Percentiles rank a stretch among this genome's conserved stretches.
phyloP scores from a whole-genome alignment of 75 land plant genomes.

The Sequoiadendron giganteum region DNA sequence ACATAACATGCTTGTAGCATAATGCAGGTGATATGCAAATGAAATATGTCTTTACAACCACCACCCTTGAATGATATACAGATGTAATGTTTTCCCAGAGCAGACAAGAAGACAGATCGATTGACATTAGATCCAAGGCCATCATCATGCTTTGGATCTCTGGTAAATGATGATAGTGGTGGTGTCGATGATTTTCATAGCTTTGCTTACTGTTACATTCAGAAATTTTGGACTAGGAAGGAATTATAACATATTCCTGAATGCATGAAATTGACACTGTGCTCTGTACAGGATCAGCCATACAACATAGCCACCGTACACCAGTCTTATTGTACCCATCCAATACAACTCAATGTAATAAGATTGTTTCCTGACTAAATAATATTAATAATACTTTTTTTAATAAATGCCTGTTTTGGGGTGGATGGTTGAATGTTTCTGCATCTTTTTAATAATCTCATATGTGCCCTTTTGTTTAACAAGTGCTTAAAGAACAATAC shows the following conservation, averaged over 20 bases:
- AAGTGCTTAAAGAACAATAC: background rate
- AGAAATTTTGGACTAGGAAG: background rate
- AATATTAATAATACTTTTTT: background rate
- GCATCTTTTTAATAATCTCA: background rate
- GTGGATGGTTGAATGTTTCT: background rate
- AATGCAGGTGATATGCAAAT: background rate
- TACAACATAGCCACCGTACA: background rate
- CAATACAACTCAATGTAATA: constrained; percentile 10
- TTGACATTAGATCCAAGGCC: constrained; percentile 6
- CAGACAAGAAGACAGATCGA: background rate
- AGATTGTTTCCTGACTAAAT: background rate
- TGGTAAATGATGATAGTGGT: background rate
- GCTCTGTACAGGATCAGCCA: constrained; percentile 1
- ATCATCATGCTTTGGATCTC: background rate
- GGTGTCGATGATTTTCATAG: background rate
- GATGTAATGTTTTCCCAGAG: background rate
- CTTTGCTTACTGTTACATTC: constrained; percentile 2
- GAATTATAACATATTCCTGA: background rate
- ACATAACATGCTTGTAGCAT: background rate
- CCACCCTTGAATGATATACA: background rate
- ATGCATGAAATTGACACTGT: background rate
- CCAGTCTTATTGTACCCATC: constrained; percentile 4
- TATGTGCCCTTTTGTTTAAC: background rate
- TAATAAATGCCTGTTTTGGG: background rate
- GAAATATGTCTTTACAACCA: background rate